phyloP scores from a whole-genome alignment of 2,329 filamentous ascomycete genomes.

The Nothomitra cinnamomea region DNA sequence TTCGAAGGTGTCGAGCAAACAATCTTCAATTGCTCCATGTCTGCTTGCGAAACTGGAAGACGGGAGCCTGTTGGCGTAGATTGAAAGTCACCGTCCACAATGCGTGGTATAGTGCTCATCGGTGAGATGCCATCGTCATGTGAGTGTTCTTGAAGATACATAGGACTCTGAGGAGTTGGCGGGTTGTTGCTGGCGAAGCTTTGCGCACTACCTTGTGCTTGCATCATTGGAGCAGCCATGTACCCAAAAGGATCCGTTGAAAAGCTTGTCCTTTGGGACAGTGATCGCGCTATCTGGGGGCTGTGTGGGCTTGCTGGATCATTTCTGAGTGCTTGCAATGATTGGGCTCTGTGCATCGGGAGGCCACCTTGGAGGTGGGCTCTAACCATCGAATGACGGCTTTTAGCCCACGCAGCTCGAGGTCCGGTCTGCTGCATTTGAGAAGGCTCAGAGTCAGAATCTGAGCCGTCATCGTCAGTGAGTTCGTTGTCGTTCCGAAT shows the following conservation, averaged over 20 bases:
- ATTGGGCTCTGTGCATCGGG: not conserved
- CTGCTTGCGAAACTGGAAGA: not conserved
- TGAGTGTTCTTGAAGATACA: not conserved
- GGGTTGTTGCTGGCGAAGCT: constrained; percentile 3
- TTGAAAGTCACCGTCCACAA: not conserved
- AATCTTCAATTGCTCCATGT: not conserved
- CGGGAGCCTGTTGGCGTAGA: not conserved
- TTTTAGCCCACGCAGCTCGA: not conserved
- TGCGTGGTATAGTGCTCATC: not conserved
- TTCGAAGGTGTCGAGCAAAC: constrained; percentile 1
- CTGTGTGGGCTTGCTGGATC: not conserved
- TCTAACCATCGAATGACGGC: not conserved
- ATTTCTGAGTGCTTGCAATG: not conserved
- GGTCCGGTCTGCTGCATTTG: not conserved
- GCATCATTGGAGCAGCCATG: constrained; percentile 2
- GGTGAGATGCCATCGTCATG: not conserved
- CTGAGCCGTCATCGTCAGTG: constrained; percentile 5
- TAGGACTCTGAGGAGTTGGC: not conserved
- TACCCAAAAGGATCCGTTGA: constrained; percentile 1
- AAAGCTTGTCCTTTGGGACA: not conserved
- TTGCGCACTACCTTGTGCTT: constrained; percentile 1
- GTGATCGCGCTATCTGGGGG: not conserved
- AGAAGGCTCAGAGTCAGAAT: constrained; percentile 3
- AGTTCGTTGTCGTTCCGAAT: constrained; percentile 3
- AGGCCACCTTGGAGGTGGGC: not conserved